Base-by-base conservation (phyloP, 208 protist genomes). In the Leptomonas seymouri region DNA sequence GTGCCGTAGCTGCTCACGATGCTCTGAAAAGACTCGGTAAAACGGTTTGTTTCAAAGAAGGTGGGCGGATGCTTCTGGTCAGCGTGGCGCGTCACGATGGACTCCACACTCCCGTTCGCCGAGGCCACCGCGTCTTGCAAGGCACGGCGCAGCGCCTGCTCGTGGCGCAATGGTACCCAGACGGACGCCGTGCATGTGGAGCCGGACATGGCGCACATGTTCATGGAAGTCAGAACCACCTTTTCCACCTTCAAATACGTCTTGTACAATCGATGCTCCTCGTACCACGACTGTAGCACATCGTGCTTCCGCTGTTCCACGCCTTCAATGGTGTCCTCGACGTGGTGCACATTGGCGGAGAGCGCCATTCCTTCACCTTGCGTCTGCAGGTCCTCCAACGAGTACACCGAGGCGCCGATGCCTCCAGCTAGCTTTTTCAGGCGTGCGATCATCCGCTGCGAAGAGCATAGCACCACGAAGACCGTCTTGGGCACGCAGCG, bases 1-100 rank as follows among this genome's bases (percentile, higher is more conserved):
- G 97, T 87, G 78, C 98, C 98, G 84, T 99, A 99, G 42, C 98
- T 94, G 78, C 99, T 97, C 23, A 99, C 96, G 72, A 99, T 98
- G 28, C 71, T 58, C 84, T 99, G 98, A 80, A 99, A 99, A 8
- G 81, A 90, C 2, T 56, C 41, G 48, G 96, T 99, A 70, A 99
- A 98, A 64, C 94, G 91, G 83, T 98, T 99, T 6, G 91, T 98
- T 58, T 92, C 78, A 76, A 99, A 98, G 80, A 86, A 97, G 30
- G 99, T 99, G 15, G 99, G 99, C 49, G 98, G 98, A 44, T 88
- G 81, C 64, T 81, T 72, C 65, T 86, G 72, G 23, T 87, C 83
- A 14, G 59, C 53, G 50, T 98, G 71, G 14, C 78, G 74, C 31
- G 93, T 90, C 20, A 99, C 21, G 28, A 99, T 91, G 3, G 97